Evolutionary conservation across 768 basidiomycete genomes (phyloP).

Genomic region (Jaapia argillacea): DNA sequence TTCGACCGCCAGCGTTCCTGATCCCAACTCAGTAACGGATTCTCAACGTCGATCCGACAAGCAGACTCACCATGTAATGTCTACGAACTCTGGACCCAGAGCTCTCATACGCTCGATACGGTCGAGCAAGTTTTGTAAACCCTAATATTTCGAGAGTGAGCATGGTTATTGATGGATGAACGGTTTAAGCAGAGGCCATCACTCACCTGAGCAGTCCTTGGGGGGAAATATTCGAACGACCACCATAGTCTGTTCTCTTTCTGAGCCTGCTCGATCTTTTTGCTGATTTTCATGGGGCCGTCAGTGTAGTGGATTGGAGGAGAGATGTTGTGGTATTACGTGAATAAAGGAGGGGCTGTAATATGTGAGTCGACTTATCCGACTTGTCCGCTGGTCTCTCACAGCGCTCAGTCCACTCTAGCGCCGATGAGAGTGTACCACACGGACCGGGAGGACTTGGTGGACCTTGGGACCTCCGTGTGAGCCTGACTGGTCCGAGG

Average conservation of each 20-base stretch:
- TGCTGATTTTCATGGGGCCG: slow-evolving; percentile 78
- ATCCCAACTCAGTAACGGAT: neutral
- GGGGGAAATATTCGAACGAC: slow-evolving; percentile 99
- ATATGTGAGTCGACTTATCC: no score
- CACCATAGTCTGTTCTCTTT: slow-evolving; percentile 90
- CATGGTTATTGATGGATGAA: neutral
- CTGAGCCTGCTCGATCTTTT: slow-evolving; percentile 81
- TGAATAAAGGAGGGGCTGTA: no score
- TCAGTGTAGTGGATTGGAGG: neutral
- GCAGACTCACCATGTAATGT: slow-evolving; percentile 78
- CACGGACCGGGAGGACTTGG: no score
- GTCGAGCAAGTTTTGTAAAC: slow-evolving; percentile 91
- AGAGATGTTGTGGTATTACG: no score
- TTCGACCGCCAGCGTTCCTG: slow-evolving; percentile 96
- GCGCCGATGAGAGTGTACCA: no score
- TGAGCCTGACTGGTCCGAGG: no score
- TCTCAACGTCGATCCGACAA: slow-evolving; percentile 3
- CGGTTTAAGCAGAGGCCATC: slow-evolving; percentile 1
- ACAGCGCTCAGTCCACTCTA: no score
- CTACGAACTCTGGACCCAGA: slow-evolving; percentile 94
- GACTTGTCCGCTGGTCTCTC: no score
- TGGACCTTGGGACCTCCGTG: no score
- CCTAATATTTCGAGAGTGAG: no score
- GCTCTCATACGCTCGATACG: slow-evolving; percentile 98
- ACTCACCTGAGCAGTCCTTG: slow-evolving; percentile 81